Conservation (phyloP, 345 rosid genomes). For the Euphorbia peplus region DNA sequence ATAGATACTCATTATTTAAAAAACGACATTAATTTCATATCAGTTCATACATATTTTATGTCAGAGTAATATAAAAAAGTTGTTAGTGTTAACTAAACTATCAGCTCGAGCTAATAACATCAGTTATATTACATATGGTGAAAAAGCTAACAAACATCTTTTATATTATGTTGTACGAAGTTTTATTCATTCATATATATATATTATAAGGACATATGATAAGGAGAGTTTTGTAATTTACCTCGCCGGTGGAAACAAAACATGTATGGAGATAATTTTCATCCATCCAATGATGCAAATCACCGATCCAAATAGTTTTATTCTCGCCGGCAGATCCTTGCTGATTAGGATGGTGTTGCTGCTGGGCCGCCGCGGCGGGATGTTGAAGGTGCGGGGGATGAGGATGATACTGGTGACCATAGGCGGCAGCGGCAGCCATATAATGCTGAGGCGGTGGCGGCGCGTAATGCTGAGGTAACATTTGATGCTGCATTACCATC, state of each 20-base stretch:
- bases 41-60: background rate
- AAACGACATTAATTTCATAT: background rate
- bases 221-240: conserved; percentile 15
- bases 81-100: no score
- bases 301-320: conserved; percentile 90
- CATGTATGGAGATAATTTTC: conserved; percentile 76
- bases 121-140: no score
- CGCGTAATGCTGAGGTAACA: conserved; percentile 57
- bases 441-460: conserved; percentile 59
- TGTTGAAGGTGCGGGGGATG: conserved; percentile 32
- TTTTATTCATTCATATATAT: background rate
- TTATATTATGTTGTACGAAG: no score
- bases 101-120: no score
- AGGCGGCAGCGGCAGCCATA: conserved; percentile 34
- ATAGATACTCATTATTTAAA: background rate
- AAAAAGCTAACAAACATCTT: no score
- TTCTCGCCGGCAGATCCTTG: conserved; percentile 63
- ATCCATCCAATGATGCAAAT: conserved; percentile 98
- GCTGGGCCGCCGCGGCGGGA: conserved; percentile 33
- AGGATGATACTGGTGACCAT: conserved; percentile 26
- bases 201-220: background rate
- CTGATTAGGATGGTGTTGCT: conserved; percentile 34
- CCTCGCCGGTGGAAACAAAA: conserved; percentile 80
- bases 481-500: conserved; percentile 84
- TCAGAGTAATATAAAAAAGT: no score